These are phyloP conservation scores for Agaricus bisporus DNA, from an alignment of 768 basidiomycete genomes.

Conservation along the genomic window DNA sequence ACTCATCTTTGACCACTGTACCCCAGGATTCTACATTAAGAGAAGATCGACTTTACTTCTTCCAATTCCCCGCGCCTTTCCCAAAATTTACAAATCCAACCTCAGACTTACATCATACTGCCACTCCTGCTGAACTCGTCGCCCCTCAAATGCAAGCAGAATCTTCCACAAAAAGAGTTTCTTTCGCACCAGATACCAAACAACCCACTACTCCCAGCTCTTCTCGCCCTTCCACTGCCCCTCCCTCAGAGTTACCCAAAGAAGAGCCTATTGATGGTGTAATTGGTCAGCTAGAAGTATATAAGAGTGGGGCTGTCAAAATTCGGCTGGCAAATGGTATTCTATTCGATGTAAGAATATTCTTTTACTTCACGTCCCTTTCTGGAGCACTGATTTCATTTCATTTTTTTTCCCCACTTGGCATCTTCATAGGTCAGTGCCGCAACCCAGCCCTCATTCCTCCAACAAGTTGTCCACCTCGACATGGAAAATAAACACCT, in stretches of 20 bases:
- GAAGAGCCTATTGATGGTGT: constrained; percentile 57
- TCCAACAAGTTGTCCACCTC: constrained; percentile 80
- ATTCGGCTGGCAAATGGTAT: constrained; percentile 80
- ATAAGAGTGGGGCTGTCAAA: constrained; percentile 80
- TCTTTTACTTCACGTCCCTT: background rate
- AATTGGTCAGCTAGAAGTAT: constrained; percentile 81
- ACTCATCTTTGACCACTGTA: background rate
- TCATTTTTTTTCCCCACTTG: no score
- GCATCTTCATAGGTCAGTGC: constrained; percentile 53
- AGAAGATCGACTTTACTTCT: constrained; percentile 75
- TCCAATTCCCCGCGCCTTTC: constrained; percentile 87
- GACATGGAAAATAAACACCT: constrained; percentile 54
- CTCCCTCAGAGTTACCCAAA: constrained; percentile 21
- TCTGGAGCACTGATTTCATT: background rate
- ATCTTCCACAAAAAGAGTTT: constrained; percentile 41
- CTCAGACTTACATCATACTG: constrained; percentile 19
- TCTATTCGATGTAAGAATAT: constrained; percentile 63
- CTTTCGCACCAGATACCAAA: constrained; percentile 61
- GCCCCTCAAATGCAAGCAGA: background rate
- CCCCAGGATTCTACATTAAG: constrained; percentile 41
- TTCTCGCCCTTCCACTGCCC: constrained; percentile 20
- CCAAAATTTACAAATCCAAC: constrained; percentile 46
- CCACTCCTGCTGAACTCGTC: constrained; percentile 16
- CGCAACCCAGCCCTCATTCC: constrained; percentile 80
- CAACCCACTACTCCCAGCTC: constrained; percentile 22